Percentiles rank a stretch among this genome's conserved stretches.
Evolutionary conservation across 805 yeast genomes (phyloP).

Genomic region (Metschnikowia peoriensis): DNA sequence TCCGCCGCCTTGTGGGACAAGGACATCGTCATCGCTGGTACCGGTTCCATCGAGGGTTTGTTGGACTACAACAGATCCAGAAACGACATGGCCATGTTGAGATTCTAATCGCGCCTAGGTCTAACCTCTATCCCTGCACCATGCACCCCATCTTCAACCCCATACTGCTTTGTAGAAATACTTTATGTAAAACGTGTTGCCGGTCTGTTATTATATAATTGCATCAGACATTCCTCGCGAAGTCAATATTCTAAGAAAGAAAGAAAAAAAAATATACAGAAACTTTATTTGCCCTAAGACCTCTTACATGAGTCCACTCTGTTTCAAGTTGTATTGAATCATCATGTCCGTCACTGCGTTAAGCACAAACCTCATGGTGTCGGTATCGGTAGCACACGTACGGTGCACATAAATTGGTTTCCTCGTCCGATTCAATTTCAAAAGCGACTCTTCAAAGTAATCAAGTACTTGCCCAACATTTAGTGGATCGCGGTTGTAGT

Average conservation of each 20-base stretch:
- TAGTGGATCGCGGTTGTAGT: conserved; percentile 60
- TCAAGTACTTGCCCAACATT: conserved; percentile 65
- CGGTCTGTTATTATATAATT: conserved; percentile 17
- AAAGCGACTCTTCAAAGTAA: conserved; percentile 68
- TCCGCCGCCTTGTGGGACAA: conserved; percentile 73
- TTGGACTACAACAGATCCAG: conserved; percentile 83
- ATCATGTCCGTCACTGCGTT: conserved; percentile 92
- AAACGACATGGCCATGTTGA: conserved; percentile 86
- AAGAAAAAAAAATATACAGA: conserved; percentile 3
- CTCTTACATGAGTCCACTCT: conserved; percentile 64
- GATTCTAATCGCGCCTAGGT: conserved; percentile 44
- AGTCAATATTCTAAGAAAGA: conserved; percentile 35
- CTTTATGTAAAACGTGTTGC: conserved; percentile 8
- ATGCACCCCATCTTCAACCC: not conserved
- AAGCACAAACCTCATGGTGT: conserved; percentile 84
- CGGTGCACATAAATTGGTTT: conserved; percentile 86
- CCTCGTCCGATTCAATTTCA: conserved; percentile 60
- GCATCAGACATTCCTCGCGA: conserved; percentile 18
- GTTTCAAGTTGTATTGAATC: conserved; percentile 75
- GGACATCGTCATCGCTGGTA: conserved; percentile 78
- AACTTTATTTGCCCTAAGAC: not conserved
- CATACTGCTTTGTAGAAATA: conserved; percentile 6
- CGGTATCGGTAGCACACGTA: conserved; percentile 94
- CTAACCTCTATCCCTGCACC: not conserved
- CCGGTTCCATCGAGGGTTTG: conserved; percentile 83